These are phyloP conservation scores for Diplocarpon mali DNA, from an alignment of 2,329 filamentous ascomycete genomes.

Conservation along the genomic window DNA sequence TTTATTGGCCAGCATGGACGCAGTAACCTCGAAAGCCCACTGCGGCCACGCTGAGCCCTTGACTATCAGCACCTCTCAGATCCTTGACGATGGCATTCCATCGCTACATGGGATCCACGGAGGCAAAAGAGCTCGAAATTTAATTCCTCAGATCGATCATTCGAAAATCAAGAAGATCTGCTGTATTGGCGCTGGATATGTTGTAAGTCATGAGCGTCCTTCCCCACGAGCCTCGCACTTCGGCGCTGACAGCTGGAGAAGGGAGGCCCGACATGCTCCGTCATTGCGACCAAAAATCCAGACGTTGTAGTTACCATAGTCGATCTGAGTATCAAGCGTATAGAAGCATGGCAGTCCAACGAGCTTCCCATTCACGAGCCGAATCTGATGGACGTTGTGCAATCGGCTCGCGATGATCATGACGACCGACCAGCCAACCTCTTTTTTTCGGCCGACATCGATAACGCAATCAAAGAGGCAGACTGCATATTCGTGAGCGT, in stretches of 20 bases:
- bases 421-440: conserved; percentile 37
- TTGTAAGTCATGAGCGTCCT: not conserved
- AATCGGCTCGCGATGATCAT: conserved; percentile 43
- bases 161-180: conserved; percentile 3
- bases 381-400: conserved; percentile 56
- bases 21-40: not conserved
- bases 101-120: not conserved
- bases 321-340: conserved; percentile 52
- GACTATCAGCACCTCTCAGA: conserved; percentile 1
- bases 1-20: not conserved
- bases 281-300: conserved; percentile 62
- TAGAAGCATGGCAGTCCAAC: conserved; percentile 59
- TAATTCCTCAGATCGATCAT: not conserved
- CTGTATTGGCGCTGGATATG: conserved; percentile 4
- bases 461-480: conserved; percentile 48
- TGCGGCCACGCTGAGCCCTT: not conserved
- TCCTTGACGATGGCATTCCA: not conserved
- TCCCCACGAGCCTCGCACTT: not conserved
- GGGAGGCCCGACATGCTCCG: conserved; percentile 61
- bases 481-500: conserved; percentile 68
- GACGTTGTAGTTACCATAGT: conserved; percentile 62
- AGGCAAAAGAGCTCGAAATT: not conserved
- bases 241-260: not conserved
- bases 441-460: conserved; percentile 59
- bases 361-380: conserved; percentile 66